These are phyloP conservation scores for Nemania diffusa DNA, from an alignment of 2,329 filamentous ascomycete species.

Conservation along the genomic window DNA sequence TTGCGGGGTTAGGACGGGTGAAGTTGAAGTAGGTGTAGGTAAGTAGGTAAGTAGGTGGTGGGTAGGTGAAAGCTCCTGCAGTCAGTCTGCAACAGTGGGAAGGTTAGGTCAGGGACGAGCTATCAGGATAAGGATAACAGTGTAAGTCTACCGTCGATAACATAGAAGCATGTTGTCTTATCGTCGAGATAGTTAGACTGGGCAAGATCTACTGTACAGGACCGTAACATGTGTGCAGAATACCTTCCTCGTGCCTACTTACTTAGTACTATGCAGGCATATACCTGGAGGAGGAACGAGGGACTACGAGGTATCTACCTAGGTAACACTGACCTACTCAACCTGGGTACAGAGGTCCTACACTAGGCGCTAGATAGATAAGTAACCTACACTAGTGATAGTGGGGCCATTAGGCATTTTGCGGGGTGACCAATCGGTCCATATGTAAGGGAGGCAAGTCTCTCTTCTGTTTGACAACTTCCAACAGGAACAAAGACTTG, in stretches of 20 bases:
- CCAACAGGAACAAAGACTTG: constrained; percentile 19
- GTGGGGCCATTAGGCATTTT: constrained; percentile 24
- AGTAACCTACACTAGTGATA: constrained; percentile 1
- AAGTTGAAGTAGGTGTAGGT: constrained; percentile 24
- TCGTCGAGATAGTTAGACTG: constrained; percentile 14
- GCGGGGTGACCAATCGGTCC: constrained; percentile 30
- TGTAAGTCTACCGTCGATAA: background rate
- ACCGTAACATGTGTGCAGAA: background rate
- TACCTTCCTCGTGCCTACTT: background rate
- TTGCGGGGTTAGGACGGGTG: constrained; percentile 37
- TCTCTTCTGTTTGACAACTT: constrained; percentile 18
- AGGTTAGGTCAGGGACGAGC: constrained; percentile 14
- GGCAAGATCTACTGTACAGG: constrained; percentile 11
- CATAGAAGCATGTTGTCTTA: constrained; percentile 1
- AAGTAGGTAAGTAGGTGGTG: constrained; percentile 1
- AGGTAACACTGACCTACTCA: too few relatives aligned
- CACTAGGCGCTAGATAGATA: background rate
- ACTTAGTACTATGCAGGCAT: background rate
- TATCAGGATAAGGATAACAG: background rate
- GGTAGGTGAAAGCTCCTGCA: background rate
- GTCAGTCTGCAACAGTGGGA: background rate
- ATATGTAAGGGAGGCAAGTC: background rate
- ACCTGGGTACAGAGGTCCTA: background rate
- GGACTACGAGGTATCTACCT: too few relatives aligned
- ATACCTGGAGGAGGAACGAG: background rate